Base-by-base conservation (phyloP, 345 rosid genomes). In the Salix brachista region DNA sequence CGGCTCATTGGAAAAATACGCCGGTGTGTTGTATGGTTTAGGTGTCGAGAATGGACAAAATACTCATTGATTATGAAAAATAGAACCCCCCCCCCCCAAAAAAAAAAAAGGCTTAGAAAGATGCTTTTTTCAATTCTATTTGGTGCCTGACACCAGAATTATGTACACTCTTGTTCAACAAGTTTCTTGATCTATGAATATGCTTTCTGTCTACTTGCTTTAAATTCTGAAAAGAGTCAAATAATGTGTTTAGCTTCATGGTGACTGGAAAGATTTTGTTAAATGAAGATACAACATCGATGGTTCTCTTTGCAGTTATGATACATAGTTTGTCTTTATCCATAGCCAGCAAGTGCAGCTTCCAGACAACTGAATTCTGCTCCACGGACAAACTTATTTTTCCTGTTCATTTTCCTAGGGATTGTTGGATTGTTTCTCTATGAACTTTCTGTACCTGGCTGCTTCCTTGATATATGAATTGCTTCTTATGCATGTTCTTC, bases 1-100 rank as follows among this genome's bases (percentile, higher is more conserved):
- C 82, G 90, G 91, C 32, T 88, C 91, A 1, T 58, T 80, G 67
- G 89, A 89, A 80, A 92, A 87, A 68, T 85, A 90, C 81, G 90
- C 92, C 66, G 93, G 94, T 67, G 92, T 88, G 48, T 80, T 92
- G 84, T 92, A 88, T 76, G 97, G 95, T 39, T 85, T 90, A 82
- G 92, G 91, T 79, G 88, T 91, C 78, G 92, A 92, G 70, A 82
- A 90, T 88, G 90, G 82, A 77, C 89, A 82, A 81, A 85, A 54
- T 86, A 72, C 81, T 82, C 77, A 75, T 19, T 86, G 79, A 84
- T 70, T 69, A 21, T n/a, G 42, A 65, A 78, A 76, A 74, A 23
- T 12, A 37, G 70, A 67, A 67, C 74, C 67, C 37, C 28, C 16
- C 13, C 44, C 1, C 13, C 3, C 41, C 42, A 0, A 37, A 37